Percentiles rank a stretch among this genome's conserved stretches.
Conservation (phyloP, 352 stramenopile genomes). For the Pythium aquatile region DNA sequence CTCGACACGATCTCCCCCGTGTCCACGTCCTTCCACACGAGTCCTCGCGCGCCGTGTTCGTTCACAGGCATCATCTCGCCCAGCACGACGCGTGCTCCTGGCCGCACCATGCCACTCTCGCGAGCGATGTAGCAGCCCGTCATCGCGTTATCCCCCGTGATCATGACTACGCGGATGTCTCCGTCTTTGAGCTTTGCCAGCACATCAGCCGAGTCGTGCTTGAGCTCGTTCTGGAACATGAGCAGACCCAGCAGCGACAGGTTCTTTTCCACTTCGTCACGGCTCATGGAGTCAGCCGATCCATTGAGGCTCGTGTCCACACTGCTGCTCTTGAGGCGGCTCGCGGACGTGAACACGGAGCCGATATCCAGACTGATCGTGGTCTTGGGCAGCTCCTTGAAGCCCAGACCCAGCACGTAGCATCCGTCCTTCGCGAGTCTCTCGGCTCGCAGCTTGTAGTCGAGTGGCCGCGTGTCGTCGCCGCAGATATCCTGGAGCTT, state of each 20-base stretch:
- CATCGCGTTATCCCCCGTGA: constrained; percentile 86
- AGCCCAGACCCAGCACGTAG: constrained; percentile 87
- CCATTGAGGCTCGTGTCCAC: background rate
- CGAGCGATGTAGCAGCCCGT: constrained; percentile 77
- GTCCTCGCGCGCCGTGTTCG: constrained; percentile 23
- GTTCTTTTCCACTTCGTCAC: constrained; percentile 73
- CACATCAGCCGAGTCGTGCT: constrained; percentile 76
- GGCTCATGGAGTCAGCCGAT: constrained; percentile 21
- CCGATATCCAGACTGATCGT: constrained; percentile 12
- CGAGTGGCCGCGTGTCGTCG: constrained; percentile 51
- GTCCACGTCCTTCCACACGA: constrained; percentile 74
- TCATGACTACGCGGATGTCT: constrained; percentile 79
- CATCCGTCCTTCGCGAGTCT: constrained; percentile 72
- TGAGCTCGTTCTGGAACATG: constrained; percentile 90
- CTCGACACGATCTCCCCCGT: constrained; percentile 46
- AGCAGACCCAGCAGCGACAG: constrained; percentile 80
- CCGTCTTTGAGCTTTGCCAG: constrained; percentile 75
- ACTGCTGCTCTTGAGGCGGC: background rate
- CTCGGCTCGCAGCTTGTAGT: constrained; percentile 63
- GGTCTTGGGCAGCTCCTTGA: constrained; percentile 48
- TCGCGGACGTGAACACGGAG: constrained; percentile 3
- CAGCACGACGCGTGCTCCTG: constrained; percentile 50
- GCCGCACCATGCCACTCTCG: constrained; percentile 61
- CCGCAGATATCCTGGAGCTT: constrained; percentile 69
- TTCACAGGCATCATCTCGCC: constrained; percentile 54